Base-by-base conservation (phyloP, 2,329 filamentous ascomycete genomes). In the Ophiostoma fasciatum region DNA sequence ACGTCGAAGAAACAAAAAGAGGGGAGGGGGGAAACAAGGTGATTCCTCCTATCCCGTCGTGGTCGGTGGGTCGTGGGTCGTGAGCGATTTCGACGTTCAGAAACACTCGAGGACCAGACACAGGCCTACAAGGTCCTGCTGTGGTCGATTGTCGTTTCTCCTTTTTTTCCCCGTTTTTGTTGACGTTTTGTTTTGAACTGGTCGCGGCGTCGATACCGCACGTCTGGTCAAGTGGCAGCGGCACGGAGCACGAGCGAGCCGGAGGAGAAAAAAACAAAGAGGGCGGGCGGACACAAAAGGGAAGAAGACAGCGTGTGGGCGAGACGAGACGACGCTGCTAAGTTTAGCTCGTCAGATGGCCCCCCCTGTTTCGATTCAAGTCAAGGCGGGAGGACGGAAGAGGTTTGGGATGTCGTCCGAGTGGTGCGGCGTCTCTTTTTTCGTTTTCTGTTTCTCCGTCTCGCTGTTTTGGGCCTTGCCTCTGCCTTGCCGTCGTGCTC, bases 321-420 rank as follows among this genome's bases (percentile, higher is more conserved):
- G 25, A 19, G 28, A 35, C 19, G 29, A 40, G 29, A 31, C 21
- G 28, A 25, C 19, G 15, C 29, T 20, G 17, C 11, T 33, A 30
- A n/a, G n/a, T n/a, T n/a, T n/a, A n/a, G 19, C 19, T 29, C 31
- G n/a, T 30, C 18, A n/a, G n/a, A n/a, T n/a, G n/a, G n/a, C 26
- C 14, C 33, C 30, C 28, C 28, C 26, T 39, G 37, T 39, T 39
- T 39, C 30, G 37, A 29, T 29, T 35, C 28, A 28, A 33, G n/a
- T n/a, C n/a, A n/a, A n/a, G n/a, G n/a, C n/a, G n/a, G n/a, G n/a
- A n/a, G n/a, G n/a, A n/a, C n/a, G n/a, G n/a, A n/a, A n/a, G n/a
- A n/a, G n/a, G n/a, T n/a, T n/a, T n/a, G n/a, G n/a, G n/a, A n/a
- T n/a, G n/a, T 31, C 28, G 28, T 18, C 7, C 14, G 8, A 28